Conservation (phyloP, 73 alveolate species). For the Blepharisma japonicum region DNA sequence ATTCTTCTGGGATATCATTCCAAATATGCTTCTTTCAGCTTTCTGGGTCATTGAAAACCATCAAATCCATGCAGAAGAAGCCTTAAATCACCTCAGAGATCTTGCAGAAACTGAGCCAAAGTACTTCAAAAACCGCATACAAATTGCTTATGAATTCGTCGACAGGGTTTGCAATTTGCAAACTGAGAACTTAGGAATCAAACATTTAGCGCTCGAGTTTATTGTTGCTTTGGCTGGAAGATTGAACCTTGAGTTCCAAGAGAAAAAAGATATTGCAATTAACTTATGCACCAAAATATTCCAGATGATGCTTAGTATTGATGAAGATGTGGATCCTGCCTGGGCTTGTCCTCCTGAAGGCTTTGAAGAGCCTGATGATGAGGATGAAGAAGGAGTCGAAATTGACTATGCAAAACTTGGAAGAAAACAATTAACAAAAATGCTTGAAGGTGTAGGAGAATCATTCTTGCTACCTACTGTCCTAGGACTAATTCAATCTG, state of each 20-base stretch:
- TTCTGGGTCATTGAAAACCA: conserved; percentile 47
- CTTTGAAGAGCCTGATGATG: conserved; percentile 67
- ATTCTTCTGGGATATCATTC: conserved; percentile 54
- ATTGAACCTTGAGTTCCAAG: conserved; percentile 44
- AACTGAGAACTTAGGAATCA: conserved; percentile 56
- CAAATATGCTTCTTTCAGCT: conserved; percentile 59
- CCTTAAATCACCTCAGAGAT: conserved; percentile 68
- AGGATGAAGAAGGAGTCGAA: conserved; percentile 70
- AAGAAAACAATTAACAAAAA: conserved; percentile 71
- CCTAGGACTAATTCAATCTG: conserved; percentile 39
- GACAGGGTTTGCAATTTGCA: conserved; percentile 46
- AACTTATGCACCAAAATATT: conserved; percentile 40
- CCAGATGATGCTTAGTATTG: conserved; percentile 61
- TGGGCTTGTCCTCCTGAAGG: conserved; percentile 72
- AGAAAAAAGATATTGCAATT: conserved; percentile 40
- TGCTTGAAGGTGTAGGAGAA: conserved; percentile 68
- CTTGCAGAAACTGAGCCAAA: conserved; percentile 84
- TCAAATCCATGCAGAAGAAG: conserved; percentile 72
- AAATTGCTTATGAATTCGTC: conserved; percentile 54
- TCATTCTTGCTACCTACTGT: conserved; percentile 56
- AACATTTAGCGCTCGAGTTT: conserved; percentile 62
- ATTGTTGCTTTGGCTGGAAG: conserved; percentile 58
- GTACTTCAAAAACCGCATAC: conserved; percentile 65
- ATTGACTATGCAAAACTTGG: conserved; percentile 54
- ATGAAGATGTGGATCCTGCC: conserved; percentile 58